Base-by-base conservation (phyloP, 2,329 filamentous ascomycete species). In the Neofusicoccum kwambonambiense region DNA sequence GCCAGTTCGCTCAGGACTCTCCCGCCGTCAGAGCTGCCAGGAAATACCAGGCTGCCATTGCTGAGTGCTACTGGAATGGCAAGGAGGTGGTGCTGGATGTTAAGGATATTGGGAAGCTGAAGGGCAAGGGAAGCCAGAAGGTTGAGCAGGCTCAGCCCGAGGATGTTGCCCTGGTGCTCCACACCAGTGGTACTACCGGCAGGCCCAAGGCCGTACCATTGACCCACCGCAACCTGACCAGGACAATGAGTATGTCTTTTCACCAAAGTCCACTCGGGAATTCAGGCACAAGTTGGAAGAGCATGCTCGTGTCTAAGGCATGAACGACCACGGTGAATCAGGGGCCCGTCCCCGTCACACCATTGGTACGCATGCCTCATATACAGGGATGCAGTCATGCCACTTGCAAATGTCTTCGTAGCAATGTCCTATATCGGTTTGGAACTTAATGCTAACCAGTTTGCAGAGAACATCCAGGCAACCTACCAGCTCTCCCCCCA, bases 101-200 rank as follows among this genome's bases (percentile, higher is more conserved):
- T 19, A 94, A 93, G 80, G 89, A 93, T 69, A 77, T 82, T 65
- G 91, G 91, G 4, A 89, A 89, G 74, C 81, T 94, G 56, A 77
- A 79, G 42, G 82, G 82, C 13, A 82, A 83, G 69, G 80, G 77
- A 31, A 77, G 76, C 66, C 78, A 79, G 64, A 74, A 76, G 6
- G 72, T 88, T 34, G 78, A 84, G 70, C 77, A 77, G 52, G 84
- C 91, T 19, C 83, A 89, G 70, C 86, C 89, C n/a, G 89, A 93
- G 67, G 92, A 96, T 80, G 83, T 91, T 69, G 92, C 92, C 27
- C 82, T 96, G 49, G 90, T 96, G 22, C 79, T 96, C 62, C 92
- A 96, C 77, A 96, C 92, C 5, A 91, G 89, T 71, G 92, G 92
- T 51, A 96, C 92, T 3, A 96, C 92, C 12, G 92, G 92, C 44